These are phyloP conservation scores for Daldinia loculata DNA, from an alignment of 495 filamentous ascomycete species.

Conservation along the genomic window DNA sequence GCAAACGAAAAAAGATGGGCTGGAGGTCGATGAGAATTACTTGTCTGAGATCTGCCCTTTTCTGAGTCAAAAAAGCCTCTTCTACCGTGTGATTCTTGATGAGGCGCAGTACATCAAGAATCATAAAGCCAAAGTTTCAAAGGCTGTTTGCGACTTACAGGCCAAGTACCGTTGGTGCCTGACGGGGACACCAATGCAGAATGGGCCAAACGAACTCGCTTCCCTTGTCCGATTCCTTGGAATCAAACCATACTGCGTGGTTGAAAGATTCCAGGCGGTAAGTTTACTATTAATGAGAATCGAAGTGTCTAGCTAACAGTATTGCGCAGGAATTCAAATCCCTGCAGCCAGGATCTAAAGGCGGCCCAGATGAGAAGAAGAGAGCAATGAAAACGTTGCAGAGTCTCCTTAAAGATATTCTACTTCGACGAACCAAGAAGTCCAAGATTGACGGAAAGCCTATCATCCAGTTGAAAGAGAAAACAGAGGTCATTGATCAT, in stretches of 20 bases:
- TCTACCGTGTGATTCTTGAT: conserved; percentile 87
- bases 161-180: conserved; percentile 82
- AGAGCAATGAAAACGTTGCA: conserved; percentile 75
- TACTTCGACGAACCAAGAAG: conserved; percentile 84
- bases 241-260: conserved; percentile 78
- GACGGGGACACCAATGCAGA: conserved; percentile 96
- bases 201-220: conserved; percentile 80
- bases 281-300: background rate
- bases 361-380: conserved; percentile 38
- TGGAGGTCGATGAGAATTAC: conserved; percentile 12
- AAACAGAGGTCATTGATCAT: conserved; percentile 71
- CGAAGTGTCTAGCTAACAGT: conserved; percentile 1
- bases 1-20: conserved; percentile 11
- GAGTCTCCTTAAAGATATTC: conserved; percentile 79
- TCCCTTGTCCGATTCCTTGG: conserved; percentile 81
- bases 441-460: conserved; percentile 85
- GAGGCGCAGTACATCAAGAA: conserved; percentile 98
- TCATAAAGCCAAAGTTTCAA: conserved; percentile 69
- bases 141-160: conserved; percentile 68
- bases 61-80: conserved; percentile 71
- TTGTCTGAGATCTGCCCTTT: conserved; percentile 47
- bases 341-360: conserved; percentile 19
- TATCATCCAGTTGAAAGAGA: conserved; percentile 77
- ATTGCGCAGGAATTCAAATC: conserved; percentile 43
- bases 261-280: conserved; percentile 61